Base-by-base conservation (phyloP, 192 early-diverging fungal genomes). In the Coemansia erecta region DNA sequence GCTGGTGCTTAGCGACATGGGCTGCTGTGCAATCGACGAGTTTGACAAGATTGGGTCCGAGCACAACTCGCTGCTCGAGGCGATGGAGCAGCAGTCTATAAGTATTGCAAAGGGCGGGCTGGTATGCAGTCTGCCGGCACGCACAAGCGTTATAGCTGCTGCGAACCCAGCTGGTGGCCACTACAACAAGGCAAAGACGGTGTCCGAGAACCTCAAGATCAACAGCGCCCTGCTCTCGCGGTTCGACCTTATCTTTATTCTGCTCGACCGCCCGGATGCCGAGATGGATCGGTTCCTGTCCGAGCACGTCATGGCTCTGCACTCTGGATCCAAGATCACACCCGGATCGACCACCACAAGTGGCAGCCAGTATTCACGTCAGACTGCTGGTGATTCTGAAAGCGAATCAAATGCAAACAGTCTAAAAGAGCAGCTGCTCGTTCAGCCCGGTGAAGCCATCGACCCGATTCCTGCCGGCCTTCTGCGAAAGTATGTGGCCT, bases 31-130 rank as follows among this genome's bases (percentile, higher is more conserved):
- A 17, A 93, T 93, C 58, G 93, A 95, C 61, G 93, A 95, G 70
- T 93, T 95, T 77, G 92, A 93, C 68, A 95, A 93, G 64, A 90
- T 92, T 83, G 87, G 85, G 6, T 82, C 80, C 17, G 90, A 93
- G 42, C 85, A 90, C 71, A 82, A 81, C 82, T 84, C 91, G 62
- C 67, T 87, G 22, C 65, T 92, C 26, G 93, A 95, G 66, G 92
- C 93, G 10, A 93, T 95, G 89, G 87, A 90, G 61, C 91, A 93
- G 63, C 91, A 93, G 61, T 88, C 87, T 2, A 91, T 93, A 22
- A 90, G 89, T 28, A 86, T 95, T 42, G 89, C 89, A 37, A 93
- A 95, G 63, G 90, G 90, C 13, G 93, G 93, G 4, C 85, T 95
- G 41, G 87, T 91, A 31, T 89, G 90, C 44, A 90, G 86, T 1